Evolutionary conservation across 2,329 filamentous ascomycete genomes (phyloP), one percentile per base, ranked within the genome.

Genomic region (Cladobotryum mycophilum): DNA sequence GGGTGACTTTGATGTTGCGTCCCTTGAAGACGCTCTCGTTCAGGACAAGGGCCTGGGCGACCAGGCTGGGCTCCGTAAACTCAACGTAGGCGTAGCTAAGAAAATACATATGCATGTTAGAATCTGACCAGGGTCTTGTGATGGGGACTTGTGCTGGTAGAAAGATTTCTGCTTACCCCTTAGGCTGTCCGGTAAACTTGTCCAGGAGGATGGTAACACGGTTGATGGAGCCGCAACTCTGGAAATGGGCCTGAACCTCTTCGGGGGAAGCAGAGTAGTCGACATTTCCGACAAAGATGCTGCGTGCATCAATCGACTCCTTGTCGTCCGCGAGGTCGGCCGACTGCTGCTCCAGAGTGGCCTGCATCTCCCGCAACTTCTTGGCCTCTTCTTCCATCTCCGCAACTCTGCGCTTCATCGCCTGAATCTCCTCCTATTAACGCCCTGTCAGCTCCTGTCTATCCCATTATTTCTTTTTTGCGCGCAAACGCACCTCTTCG

Each of bases 131-230:
- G 22, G 25, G 4, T 25, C 5, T 5, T 14, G 6, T 18, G 41
- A 7, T 30, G 25, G 25, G 25, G 8, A 13, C 20, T 42, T 22
- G 38, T 15, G 13, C 13, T 40, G 51, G 35, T 11, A 3, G 12
- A 46, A 12, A 43, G n/a, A 6, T 38, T 5, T 37, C 43, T 34
- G 63, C 85, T 70, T 76, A 96, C 91, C 93, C 93, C 78, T 99
- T 99, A n/a, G 93, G 93, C 76, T 97, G 91, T 57, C 93, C 93
- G 11, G 91, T 96, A 66, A 96, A 97, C 76, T 99, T 99, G 75
- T 99, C 93, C 60, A 99, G 75, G 60, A 99, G 76, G 59, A 99
- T 99, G 1, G 93, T 99, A 53, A 99, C 93, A 54, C 93, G 86
- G 71, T 99, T 99, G 76, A 99, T 99, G 59, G 88, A 89, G 54